These are phyloP conservation scores for Aspergillus wentii DNA, from an alignment of 495 filamentous ascomycete genomes.

Conservation along the genomic window DNA sequence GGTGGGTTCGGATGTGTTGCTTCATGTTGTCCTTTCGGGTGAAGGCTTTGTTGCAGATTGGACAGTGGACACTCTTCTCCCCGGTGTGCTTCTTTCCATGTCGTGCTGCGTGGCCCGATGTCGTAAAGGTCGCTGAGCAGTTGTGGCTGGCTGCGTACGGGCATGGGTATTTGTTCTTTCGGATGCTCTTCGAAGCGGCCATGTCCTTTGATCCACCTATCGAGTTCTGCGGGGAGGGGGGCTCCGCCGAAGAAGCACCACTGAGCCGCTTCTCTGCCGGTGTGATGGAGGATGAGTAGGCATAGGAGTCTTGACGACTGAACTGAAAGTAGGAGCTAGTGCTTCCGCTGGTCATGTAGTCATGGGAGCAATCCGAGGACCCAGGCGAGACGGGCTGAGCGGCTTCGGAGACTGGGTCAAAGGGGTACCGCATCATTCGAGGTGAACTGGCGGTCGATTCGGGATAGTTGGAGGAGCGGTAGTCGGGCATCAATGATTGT, in stretches of 20 bases:
- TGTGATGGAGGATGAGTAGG: conserved; percentile 13
- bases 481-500: conserved; percentile 16
- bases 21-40: conserved; percentile 99
- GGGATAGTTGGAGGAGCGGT: conserved; percentile 20
- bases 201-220: conserved; percentile 16
- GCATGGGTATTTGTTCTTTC: conserved; percentile 54
- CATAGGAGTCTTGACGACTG: conserved; percentile 13
- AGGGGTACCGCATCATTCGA: conserved; percentile 19
- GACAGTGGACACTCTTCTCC: conserved; percentile 87
- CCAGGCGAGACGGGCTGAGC: conserved; percentile 26
- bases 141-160: conserved; percentile 57
- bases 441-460: conserved; percentile 24
- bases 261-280: conserved; percentile 24
- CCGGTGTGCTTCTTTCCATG: conserved; percentile 97
- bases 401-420: conserved; percentile 24
- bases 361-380: conserved; percentile 39
- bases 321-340: conserved; percentile 13
- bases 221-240: conserved; percentile 20
- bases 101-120: conserved; percentile 91
- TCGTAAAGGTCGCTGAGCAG: conserved; percentile 85
- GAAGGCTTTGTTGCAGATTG: conserved; percentile 88
- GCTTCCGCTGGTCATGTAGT: conserved; percentile 27
- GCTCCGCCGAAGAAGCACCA: conserved; percentile 19
- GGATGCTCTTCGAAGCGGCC: conserved; percentile 9
- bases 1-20: conserved; percentile 88